Evolutionary conservation across 306 rosid species (phyloP).

Genomic region (Geum urbanum): DNA sequence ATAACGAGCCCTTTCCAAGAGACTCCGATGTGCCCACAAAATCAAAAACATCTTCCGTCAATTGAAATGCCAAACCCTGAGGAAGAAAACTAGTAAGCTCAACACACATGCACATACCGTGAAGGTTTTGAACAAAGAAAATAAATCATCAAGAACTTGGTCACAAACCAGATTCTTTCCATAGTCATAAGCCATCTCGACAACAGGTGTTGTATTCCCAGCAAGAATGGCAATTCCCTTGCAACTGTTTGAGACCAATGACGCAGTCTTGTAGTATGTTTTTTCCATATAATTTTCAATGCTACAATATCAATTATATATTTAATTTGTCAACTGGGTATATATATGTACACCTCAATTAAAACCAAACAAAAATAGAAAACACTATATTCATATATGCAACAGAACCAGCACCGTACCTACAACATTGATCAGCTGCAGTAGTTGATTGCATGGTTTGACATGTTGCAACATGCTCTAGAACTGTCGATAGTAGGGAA

Average conservation of each 20-base stretch:
- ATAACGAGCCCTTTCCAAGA: conserved; percentile 89
- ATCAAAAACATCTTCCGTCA: conserved; percentile 92
- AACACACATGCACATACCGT: not conserved
- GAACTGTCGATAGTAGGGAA: conserved; percentile 62
- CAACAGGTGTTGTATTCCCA: conserved; percentile 89
- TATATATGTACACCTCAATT: too few species aligned
- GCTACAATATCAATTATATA: conserved; percentile 43
- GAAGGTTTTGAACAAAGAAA: not conserved
- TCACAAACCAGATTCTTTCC: conserved; percentile 94
- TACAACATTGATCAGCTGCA: conserved; percentile 69
- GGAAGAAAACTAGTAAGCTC: conserved; percentile 6
- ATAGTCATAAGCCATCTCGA: conserved; percentile 73
- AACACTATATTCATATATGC: conserved; percentile 8
- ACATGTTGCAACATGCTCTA: conserved; percentile 92
- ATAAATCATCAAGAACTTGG: not conserved
- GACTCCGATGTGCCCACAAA: conserved; percentile 87
- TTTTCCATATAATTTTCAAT: conserved; percentile 91
- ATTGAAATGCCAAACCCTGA: conserved; percentile 94
- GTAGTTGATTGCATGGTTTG: conserved; percentile 91
- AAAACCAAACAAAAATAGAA: not conserved
- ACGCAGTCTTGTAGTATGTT: conserved; percentile 93
- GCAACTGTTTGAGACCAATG: conserved; percentile 92
- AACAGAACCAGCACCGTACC: conserved; percentile 34
- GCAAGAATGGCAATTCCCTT: conserved; percentile 94
- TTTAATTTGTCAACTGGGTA: not conserved